A percentile compares a stretch with the other conserved stretches of the same genome.
These are phyloP conservation scores for Schoenoplectus triqueter DNA, from an alignment of 202 grass and related monocot genomes.

Conservation along the genomic window DNA sequence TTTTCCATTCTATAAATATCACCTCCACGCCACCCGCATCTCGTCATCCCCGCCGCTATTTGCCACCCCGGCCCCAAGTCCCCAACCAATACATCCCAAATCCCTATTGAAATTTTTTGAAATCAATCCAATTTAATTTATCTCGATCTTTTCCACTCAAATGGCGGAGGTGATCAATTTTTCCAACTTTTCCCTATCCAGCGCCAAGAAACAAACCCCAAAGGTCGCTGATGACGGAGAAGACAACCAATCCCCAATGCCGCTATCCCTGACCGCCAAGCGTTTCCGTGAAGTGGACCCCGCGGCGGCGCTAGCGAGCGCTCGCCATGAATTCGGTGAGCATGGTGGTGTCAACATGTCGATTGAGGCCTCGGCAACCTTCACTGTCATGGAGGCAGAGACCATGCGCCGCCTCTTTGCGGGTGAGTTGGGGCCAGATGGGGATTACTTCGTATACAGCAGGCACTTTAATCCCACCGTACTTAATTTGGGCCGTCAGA, in stretches of 20 bases:
- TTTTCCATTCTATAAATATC: slow-evolving; percentile 34
- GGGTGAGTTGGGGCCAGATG: slow-evolving; percentile 83
- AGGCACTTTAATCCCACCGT: slow-evolving; percentile 96
- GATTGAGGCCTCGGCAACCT: slow-evolving; percentile 98
- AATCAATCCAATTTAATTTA: background rate
- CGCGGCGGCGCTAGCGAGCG: slow-evolving; percentile 68
- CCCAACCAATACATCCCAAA: slow-evolving; percentile 24
- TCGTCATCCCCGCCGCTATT: slow-evolving; percentile 2
- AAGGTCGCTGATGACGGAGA: slow-evolving; percentile 29
- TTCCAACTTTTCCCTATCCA: slow-evolving; percentile 44
- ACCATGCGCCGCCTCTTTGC: slow-evolving; percentile 80
- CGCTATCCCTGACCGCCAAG: background rate
- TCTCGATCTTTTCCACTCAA: slow-evolving; percentile 1
- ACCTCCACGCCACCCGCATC: background rate
- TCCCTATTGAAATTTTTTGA: background rate
- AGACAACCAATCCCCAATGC: slow-evolving; percentile 39
- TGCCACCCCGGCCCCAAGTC: background rate
- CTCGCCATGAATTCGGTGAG: slow-evolving; percentile 94
- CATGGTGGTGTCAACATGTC: slow-evolving; percentile 99
- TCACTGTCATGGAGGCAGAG: slow-evolving; percentile 98
- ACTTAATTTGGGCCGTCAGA: slow-evolving; percentile 90
- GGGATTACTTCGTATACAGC: slow-evolving; percentile 94
- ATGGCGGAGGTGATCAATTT: slow-evolving; percentile 53
- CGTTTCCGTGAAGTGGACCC: slow-evolving; percentile 53
- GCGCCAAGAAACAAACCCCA: slow-evolving; percentile 35